These are phyloP conservation scores for Aquilaria sinensis DNA, from an alignment of 345 rosid genomes.

Conservation along the genomic window DNA sequence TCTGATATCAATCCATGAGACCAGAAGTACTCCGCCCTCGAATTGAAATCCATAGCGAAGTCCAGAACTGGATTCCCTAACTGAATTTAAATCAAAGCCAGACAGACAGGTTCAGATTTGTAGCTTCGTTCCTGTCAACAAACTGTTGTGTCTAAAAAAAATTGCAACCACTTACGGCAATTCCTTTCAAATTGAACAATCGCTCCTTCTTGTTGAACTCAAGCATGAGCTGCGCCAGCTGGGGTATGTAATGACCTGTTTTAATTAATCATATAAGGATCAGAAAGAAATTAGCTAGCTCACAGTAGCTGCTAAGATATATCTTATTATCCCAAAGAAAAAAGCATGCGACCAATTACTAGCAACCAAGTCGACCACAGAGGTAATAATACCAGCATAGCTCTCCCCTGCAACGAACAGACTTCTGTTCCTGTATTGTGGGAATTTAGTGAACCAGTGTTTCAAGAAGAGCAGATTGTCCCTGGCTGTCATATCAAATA, in stretches of 20 bases:
- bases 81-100: slow-evolving; percentile 30
- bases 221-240: slow-evolving; percentile 81
- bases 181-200: slow-evolving; percentile 82
- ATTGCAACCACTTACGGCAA: slow-evolving; percentile 58
- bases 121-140: background rate
- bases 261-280: background rate
- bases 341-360: background rate
- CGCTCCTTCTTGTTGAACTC: slow-evolving; percentile 66
- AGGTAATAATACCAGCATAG: slow-evolving; percentile 64
- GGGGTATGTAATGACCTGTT: slow-evolving; percentile 91
- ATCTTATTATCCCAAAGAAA: background rate
- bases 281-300: background rate
- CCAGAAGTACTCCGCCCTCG: slow-evolving; percentile 96
- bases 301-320: no score
- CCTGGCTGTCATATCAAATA: slow-evolving; percentile 51
- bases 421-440: slow-evolving; percentile 86
- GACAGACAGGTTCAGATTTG: slow-evolving; percentile 5
- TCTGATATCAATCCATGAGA: slow-evolving; percentile 96
- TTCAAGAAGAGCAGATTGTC: slow-evolving; percentile 90
- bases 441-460: slow-evolving; percentile 82
- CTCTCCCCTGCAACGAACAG: slow-evolving; percentile 93
- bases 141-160: background rate
- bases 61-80: slow-evolving; percentile 91
- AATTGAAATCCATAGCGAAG: slow-evolving; percentile 82
- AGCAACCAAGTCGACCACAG: no score